A percentile compares a stretch with the other conserved stretches of the same genome.
These are phyloP conservation scores for Fusarium luffae DNA, from an alignment of 2,329 filamentous ascomycete species.

Conservation along the genomic window DNA sequence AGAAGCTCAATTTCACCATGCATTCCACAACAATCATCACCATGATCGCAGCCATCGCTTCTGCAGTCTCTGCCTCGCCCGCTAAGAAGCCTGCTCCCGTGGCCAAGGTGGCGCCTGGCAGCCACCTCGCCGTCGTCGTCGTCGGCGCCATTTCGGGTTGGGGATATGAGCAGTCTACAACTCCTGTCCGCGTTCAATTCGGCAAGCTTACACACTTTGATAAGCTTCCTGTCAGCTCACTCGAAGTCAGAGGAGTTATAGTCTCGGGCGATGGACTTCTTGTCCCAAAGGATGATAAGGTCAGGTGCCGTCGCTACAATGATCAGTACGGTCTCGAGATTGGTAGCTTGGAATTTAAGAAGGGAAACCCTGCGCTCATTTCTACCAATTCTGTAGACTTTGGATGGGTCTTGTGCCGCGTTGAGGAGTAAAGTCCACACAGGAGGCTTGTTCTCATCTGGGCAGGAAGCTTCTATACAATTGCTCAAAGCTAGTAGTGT, in stretches of 20 bases:
- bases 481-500: no score
- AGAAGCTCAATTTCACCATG: not conserved
- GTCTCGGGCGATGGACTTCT: not conserved
- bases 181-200: not conserved
- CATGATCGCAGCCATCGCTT: not conserved
- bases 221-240: not conserved
- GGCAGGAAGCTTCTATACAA: not conserved
- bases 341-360: not conserved
- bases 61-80: not conserved
- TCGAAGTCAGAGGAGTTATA: not conserved
- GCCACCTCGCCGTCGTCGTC: not conserved
- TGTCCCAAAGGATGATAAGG: not conserved
- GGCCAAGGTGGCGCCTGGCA: not conserved
- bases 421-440: not conserved
- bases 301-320: not conserved
- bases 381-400: not conserved
- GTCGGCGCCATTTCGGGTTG: not conserved
- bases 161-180: not conserved
- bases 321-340: not conserved
- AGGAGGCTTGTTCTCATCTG: fast-evolving
- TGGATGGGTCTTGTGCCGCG: not conserved
- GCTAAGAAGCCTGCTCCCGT: not conserved
- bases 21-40: not conserved
- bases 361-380: not conserved
- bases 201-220: not conserved